A percentile compares a stretch with the other conserved stretches of the same genome.
Evolutionary conservation across 2,329 filamentous ascomycete genomes (phyloP).

Genomic region (Cordyceps cateniannulata): DNA sequence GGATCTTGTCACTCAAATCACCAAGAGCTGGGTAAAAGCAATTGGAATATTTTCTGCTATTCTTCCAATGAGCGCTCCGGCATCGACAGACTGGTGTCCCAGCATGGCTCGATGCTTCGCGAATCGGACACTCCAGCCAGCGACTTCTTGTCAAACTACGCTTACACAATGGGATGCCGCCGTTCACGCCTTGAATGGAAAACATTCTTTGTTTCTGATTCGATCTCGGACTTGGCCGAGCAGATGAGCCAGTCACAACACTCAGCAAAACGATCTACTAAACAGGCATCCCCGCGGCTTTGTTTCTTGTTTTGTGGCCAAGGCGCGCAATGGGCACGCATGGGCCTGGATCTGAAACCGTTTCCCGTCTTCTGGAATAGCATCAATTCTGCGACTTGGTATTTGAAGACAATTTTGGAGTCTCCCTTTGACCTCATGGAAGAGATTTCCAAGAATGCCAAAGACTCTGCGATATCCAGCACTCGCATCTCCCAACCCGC

Average conservation of each 20-base stretch:
- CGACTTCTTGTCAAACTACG: conserved; percentile 31
- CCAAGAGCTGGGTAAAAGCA: neutral
- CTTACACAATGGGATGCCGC: conserved; percentile 40
- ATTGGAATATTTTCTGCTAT: conserved; percentile 34
- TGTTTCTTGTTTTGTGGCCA: conserved; percentile 40
- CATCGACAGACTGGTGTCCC: conserved; percentile 28
- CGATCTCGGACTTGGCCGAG: conserved; percentile 25
- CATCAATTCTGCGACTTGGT: conserved; percentile 28
- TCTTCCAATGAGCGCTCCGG: conserved; percentile 38
- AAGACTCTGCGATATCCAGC: conserved; percentile 24
- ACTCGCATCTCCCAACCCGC: conserved; percentile 35
- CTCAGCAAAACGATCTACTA: conserved; percentile 20
- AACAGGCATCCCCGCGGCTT: conserved; percentile 24
- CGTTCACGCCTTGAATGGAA: conserved; percentile 40
- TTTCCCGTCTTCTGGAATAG: conserved; percentile 36
- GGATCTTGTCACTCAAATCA: conserved; percentile 2
- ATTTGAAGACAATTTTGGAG: conserved; percentile 24
- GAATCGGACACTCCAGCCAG: conserved; percentile 9
- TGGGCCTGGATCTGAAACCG: conserved; percentile 35
- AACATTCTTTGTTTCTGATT: conserved; percentile 30
- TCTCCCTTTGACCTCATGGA: conserved; percentile 28
- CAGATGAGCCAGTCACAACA: conserved; percentile 21
- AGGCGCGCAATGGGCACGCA: conserved; percentile 36
- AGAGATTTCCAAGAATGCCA: conserved; percentile 27
- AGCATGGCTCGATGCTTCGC: conserved; percentile 28